Conservation (phyloP, 176 grass and related monocot genomes). For the Echinochloa phyllopogon region DNA sequence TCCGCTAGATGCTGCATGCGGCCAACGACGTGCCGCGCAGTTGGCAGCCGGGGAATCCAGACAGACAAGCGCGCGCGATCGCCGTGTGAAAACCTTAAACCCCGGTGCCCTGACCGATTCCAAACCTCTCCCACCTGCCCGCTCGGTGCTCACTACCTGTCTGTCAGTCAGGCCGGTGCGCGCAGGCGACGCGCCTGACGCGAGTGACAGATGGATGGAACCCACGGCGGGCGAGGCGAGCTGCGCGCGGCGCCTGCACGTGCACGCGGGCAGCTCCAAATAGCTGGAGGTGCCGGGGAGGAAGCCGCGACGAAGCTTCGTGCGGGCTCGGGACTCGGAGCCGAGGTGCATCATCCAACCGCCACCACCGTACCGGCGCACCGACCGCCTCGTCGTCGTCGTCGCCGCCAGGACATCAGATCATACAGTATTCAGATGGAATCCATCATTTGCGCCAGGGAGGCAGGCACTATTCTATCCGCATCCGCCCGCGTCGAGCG, state of each 20-base stretch:
- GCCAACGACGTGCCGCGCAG: background rate
- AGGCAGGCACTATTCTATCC: background rate
- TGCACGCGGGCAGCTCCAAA: background rate
- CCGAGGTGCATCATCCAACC: slow-evolving; percentile 7
- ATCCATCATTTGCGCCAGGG: slow-evolving; percentile 4
- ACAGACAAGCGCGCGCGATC: background rate
- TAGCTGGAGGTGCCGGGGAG: background rate
- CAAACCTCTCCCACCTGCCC: background rate
- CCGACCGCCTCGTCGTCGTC: slow-evolving; percentile 39
- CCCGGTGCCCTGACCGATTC: background rate
- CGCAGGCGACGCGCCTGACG: background rate
- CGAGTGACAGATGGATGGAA: slow-evolving; percentile 37
- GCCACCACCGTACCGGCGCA: slow-evolving; percentile 36
- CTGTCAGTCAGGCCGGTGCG: slow-evolving; percentile 23
- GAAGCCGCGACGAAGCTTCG: slow-evolving; percentile 40
- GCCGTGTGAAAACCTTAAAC: slow-evolving; percentile 1
- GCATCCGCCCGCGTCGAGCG: slow-evolving; percentile 11
- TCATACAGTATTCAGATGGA: background rate
- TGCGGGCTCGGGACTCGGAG: background rate
- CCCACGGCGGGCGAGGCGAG: background rate
- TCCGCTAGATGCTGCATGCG: background rate
- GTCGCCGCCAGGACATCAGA: background rate
- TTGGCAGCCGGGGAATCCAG: background rate
- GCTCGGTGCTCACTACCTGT: background rate
- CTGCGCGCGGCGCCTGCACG: slow-evolving; percentile 23